Conservation (phyloP, 1,284 basidiomycete genomes). For the Fomes fomentarius region DNA sequence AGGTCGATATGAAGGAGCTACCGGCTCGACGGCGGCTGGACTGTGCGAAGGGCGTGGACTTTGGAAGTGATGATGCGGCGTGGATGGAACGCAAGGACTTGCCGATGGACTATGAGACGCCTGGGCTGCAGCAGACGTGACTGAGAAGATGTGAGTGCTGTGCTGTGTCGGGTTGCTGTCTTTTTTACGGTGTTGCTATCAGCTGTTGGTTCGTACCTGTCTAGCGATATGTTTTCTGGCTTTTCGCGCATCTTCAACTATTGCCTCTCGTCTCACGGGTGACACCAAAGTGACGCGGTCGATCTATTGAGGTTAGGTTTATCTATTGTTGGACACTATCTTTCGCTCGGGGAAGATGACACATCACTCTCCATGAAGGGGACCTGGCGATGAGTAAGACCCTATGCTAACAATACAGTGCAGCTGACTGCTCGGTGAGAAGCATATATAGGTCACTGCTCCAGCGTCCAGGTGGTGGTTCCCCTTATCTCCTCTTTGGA, state of each 20-base stretch:
- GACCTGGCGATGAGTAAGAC: no score
- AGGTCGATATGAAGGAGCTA: constrained; percentile 65
- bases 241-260: neutral
- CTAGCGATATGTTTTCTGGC: neutral
- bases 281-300: neutral
- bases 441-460: neutral
- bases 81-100: constrained; percentile 74
- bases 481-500: no score
- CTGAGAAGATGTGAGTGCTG: neutral
- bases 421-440: no score
- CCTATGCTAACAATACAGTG: no score
- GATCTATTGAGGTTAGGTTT: no score
- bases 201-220: no score
- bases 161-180: neutral
- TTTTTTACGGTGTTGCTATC: neutral
- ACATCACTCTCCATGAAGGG: no score
- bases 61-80: constrained; percentile 62
- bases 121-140: constrained; percentile 44
- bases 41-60: constrained; percentile 68
- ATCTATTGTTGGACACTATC: no score
- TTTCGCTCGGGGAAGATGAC: no score
- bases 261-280: neutral
- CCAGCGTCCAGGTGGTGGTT: no score
- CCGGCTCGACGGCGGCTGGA: constrained; percentile 60
- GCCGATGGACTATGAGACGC: constrained; percentile 70